Base-by-base conservation (phyloP, 2,329 filamentous ascomycete species). In the Colletotrichum tamarilloi region DNA sequence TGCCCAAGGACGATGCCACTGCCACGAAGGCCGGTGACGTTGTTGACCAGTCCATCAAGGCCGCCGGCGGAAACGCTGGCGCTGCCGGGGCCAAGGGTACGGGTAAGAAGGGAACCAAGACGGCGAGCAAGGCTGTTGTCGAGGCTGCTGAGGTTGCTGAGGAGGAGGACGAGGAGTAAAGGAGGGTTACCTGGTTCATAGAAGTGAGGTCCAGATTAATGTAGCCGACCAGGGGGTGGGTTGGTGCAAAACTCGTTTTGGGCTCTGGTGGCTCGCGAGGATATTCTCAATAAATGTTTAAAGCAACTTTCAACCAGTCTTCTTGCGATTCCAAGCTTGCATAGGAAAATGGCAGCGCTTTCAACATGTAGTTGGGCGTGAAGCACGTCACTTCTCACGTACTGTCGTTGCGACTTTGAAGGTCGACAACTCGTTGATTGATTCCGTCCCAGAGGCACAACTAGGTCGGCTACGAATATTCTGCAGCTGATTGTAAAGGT, bases 21-120 rank as follows among this genome's bases (percentile, higher is more conserved):
- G 70, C 66, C 19, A 35, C 57, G 22, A 73, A 73, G 67, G 70
- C 70, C 53, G 59, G 26, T 8, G 55, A 62, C 0, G 67, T 73
- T 55, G 16, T 73, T 30, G 30, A 56, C 16, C 58, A 68, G 38
- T 73, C 67, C 24, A 5, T 65, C 60, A 53, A 59, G 59, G 66
- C 59, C 14, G 55, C 38, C 5, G 68, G 57, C 4, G 68, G 56
- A 22, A 24, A 46, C 8, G 24, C 8, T 16, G 38, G 30, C 42
- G 35, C 58, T n/a, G 57, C 11, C 24, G 55, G 14, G 28, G 19
- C 26, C 9, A 68, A 64, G 35, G 59, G 24, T 19, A 53, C 52
- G 35, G 53, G 42, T 8, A n/a, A 62, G 42, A 49, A 26, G 49
- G n/a, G 19, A 24, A 35, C 24, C 5, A 62, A 62, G 42, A 46